These are phyloP conservation scores for Funneliformis mosseae DNA, from an alignment of 192 early-diverging fungal species.

Conservation along the genomic window DNA sequence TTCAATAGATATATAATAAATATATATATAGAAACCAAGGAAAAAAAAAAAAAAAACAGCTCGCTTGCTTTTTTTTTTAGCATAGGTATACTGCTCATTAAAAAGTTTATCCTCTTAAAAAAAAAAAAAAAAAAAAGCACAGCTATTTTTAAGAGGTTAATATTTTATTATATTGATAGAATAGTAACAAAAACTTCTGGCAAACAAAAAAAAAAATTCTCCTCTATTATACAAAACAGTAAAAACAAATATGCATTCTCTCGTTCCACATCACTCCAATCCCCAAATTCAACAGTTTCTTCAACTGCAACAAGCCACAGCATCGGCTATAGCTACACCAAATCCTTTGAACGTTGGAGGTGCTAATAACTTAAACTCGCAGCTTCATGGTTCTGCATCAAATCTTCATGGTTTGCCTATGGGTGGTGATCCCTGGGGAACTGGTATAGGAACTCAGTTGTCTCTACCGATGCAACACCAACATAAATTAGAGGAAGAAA, in stretches of 20 bases:
- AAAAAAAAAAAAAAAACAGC: no score
- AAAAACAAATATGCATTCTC: constrained; percentile 32
- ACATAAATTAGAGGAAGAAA: constrained; percentile 73
- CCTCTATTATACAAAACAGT: no score
- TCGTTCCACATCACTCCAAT: constrained; percentile 37
- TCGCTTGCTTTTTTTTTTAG: no score
- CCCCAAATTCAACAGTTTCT: constrained; percentile 53
- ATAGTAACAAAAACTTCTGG: neutral
- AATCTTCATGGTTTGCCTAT: constrained; percentile 23
- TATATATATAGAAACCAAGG: no score
- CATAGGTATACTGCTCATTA: no score
- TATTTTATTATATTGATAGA: neutral
- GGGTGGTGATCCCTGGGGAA: constrained; percentile 25
- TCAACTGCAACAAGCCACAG: constrained; percentile 42
- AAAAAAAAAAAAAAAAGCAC: no score
- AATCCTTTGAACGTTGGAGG: constrained; percentile 35
- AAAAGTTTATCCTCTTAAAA: no score
- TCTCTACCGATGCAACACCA: constrained; percentile 44
- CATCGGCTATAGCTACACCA: constrained; percentile 30
- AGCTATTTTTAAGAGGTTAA: no score
- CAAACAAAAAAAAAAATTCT: no score
- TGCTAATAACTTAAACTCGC: constrained; percentile 27
- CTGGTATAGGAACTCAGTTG: constrained; percentile 33
- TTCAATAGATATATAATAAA: no score
- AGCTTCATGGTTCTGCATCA: constrained; percentile 34